These are phyloP conservation scores for Parsonsia alboflavescens DNA, from an alignment of 257 asterid genomes.

Conservation along the genomic window DNA sequence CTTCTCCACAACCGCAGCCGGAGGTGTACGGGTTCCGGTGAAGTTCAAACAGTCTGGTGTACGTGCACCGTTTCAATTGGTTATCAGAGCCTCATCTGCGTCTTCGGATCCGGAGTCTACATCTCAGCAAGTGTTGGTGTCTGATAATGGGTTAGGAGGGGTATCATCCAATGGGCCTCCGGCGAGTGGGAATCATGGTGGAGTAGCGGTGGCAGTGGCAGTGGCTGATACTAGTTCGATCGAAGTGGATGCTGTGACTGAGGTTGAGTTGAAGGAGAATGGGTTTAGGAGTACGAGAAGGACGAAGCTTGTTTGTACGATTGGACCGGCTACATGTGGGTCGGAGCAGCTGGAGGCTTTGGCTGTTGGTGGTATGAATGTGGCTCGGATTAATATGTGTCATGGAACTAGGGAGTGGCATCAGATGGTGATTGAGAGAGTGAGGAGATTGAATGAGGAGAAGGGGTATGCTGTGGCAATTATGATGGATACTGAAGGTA, in stretches of 20 bases:
- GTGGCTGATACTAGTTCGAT: conserved; percentile 56
- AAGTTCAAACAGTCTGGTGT: conserved; percentile 10
- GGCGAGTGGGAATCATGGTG: conserved; percentile 26
- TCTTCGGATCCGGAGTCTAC: conserved; percentile 28
- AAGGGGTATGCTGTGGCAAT: conserved; percentile 94
- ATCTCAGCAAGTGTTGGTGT: conserved; percentile 20
- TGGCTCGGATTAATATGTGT: conserved; percentile 95
- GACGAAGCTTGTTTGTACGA: conserved; percentile 84
- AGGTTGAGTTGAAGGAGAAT: conserved; percentile 94
- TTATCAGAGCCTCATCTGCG: conserved; percentile 16
- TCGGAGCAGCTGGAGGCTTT: conserved; percentile 89
- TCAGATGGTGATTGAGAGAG: conserved; percentile 67
- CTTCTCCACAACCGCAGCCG: conserved; percentile 1
- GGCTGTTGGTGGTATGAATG: conserved; percentile 97
- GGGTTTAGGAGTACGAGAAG: conserved; percentile 96
- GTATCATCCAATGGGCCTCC: conserved; percentile 23
- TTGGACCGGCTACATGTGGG: conserved; percentile 78
- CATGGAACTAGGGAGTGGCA: conserved; percentile 99
- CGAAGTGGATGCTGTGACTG: conserved; percentile 92
- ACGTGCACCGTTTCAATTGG: conserved; percentile 4
- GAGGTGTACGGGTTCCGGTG: conserved; percentile 17
- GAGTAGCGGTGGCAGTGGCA: background rate
- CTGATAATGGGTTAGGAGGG: conserved; percentile 54
- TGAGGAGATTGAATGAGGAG: conserved; percentile 90
- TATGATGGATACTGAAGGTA: conserved; percentile 99